Evolutionary conservation across 78 protist genomes (phyloP).

Genomic region (Chrysochromulina tobinii): DNA sequence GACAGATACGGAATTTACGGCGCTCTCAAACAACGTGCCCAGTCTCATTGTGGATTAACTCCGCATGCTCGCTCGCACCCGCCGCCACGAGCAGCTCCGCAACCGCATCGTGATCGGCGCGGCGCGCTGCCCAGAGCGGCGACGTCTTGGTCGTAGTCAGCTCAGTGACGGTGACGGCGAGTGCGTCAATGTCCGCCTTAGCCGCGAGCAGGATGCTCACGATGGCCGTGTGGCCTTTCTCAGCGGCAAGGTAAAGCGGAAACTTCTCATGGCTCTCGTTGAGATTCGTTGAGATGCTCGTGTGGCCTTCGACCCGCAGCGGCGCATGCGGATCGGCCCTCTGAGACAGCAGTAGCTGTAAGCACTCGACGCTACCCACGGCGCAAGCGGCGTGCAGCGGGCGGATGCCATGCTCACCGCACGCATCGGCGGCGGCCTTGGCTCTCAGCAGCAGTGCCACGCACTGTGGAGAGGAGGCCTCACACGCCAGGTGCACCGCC

Average conservation of each 20-base stretch:
- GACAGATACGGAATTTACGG: too few species aligned
- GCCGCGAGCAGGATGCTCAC: background rate
- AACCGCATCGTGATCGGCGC: background rate
- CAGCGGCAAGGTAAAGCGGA: background rate
- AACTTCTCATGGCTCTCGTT: background rate
- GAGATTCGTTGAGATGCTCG: too few species aligned
- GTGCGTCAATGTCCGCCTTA: background rate
- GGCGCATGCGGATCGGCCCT: too few species aligned
- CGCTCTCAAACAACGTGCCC: too few species aligned
- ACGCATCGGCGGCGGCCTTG: background rate
- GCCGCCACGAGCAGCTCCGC: background rate
- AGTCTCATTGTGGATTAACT: too few species aligned
- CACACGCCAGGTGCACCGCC: background rate
- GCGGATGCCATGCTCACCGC: background rate
- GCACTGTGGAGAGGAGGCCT: background rate
- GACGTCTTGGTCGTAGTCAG: background rate
- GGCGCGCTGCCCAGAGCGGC: background rate
- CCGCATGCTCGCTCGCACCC: background rate
- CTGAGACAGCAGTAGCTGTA: background rate
- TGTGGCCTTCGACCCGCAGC: too few species aligned
- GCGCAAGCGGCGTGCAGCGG: background rate
- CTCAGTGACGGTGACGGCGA: background rate
- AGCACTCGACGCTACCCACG: background rate
- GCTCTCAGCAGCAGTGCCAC: background rate
- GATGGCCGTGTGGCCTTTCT: conserved; percentile 1